phyloP scores from a whole-genome alignment of 2,329 filamentous ascomycete species.

The Sphaceloma murrayae region DNA sequence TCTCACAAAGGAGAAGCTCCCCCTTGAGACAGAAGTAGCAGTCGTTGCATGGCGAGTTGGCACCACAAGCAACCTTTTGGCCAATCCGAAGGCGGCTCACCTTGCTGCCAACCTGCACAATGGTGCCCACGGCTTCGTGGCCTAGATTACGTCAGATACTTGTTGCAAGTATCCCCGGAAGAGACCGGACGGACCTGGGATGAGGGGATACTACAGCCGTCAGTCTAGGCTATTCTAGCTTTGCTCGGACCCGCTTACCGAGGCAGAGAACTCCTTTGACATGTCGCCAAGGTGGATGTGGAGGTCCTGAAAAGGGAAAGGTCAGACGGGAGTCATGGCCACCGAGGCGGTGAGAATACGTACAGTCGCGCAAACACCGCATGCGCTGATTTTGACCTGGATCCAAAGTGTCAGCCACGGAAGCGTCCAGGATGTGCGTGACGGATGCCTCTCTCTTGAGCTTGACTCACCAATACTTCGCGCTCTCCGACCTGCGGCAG shows the following conservation, averaged over 20 bases:
- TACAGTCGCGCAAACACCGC: constrained; percentile 19
- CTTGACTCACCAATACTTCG: constrained; percentile 17
- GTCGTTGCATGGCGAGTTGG: constrained; percentile 58
- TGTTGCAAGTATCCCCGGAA: constrained; percentile 1
- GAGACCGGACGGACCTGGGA: constrained; percentile 17
- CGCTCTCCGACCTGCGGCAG: constrained; percentile 15
- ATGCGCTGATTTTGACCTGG: constrained; percentile 18
- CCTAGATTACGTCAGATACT: constrained; percentile 31
- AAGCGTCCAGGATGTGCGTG: too few relatives aligned
- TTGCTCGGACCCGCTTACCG: constrained; percentile 14
- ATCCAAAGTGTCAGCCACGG: too few relatives aligned
- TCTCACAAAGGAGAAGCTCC: constrained; percentile 58
- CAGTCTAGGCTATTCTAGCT: constrained; percentile 14
- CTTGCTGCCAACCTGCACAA: constrained; percentile 49
- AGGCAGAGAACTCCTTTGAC: constrained; percentile 42
- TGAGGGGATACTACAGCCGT: constrained; percentile 20
- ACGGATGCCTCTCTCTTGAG: too few relatives aligned
- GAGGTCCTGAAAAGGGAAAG: constrained; percentile 26
- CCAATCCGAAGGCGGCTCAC: constrained; percentile 53
- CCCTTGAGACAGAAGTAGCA: constrained; percentile 67
- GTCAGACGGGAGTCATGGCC: constrained; percentile 2
- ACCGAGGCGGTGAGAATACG: constrained; percentile 12
- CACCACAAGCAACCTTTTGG: constrained; percentile 53
- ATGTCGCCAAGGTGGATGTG: constrained; percentile 55
- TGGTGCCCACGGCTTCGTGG: constrained; percentile 58